These are phyloP conservation scores for Magnaporthiopsis rhizophila DNA, from an alignment of 2,329 filamentous ascomycete species.

Conservation along the genomic window DNA sequence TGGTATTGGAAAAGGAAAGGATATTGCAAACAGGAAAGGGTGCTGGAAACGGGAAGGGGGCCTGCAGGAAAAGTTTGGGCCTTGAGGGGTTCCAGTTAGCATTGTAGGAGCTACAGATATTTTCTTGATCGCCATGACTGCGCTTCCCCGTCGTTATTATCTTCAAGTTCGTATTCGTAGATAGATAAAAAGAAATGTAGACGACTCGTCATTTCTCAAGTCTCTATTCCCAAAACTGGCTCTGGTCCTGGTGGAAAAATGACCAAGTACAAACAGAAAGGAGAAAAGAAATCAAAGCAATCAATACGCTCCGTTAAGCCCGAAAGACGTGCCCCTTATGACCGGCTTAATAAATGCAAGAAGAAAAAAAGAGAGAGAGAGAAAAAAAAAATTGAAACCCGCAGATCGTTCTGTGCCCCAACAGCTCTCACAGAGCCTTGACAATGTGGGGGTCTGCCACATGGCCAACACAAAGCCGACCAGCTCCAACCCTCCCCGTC, in stretches of 20 bases:
- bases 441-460: no score
- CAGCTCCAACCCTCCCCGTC: no score
- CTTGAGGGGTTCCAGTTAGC: no score
- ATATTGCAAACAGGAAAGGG: no score
- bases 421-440: not conserved
- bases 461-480: no score
- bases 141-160: not conserved
- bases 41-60: no score
- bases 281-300: not conserved
- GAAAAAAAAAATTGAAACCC: not conserved
- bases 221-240: not conserved
- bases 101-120: no score
- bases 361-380: no score
- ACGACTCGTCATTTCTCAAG: not conserved
- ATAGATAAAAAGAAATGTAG: not conserved
- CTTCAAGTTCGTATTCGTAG: not conserved
- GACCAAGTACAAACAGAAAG: not conserved
- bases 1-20: no score
- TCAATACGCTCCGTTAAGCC: not conserved
- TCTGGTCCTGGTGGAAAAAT: not conserved
- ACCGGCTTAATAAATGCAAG: constrained; percentile 3
- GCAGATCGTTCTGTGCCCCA: constrained; percentile 1
- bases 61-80: no score
- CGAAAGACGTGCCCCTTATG: not conserved
- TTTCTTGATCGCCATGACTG: no score